phyloP scores from a whole-genome alignment of 441 rosid genomes.

The Rhodomyrtus psidioides region DNA sequence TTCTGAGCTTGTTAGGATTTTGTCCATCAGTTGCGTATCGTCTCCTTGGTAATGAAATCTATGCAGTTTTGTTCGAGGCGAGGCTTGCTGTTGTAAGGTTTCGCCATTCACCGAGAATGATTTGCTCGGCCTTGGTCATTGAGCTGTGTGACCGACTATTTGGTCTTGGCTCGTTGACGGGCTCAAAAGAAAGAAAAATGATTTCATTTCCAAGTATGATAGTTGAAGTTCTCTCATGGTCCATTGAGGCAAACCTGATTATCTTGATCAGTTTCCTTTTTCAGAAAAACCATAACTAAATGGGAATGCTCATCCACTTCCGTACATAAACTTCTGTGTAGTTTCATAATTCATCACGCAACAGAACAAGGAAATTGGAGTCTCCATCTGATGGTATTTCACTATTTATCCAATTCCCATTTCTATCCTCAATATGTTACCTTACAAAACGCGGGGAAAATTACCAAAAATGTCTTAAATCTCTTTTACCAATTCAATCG shows the following conservation, averaged over 20 bases:
- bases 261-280: background rate
- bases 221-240: background rate
- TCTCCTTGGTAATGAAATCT: background rate
- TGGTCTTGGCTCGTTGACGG: background rate
- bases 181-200: background rate
- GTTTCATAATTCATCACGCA: background rate
- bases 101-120: background rate
- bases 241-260: background rate
- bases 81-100: background rate
- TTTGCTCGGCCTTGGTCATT: background rate
- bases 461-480: too few species aligned
- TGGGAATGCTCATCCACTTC: background rate
- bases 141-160: background rate
- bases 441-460: too few species aligned
- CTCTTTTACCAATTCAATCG: too few species aligned
- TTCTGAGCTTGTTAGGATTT: background rate
- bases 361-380: background rate
- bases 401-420: background rate
- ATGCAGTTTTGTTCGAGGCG: background rate
- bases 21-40: background rate
- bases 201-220: background rate
- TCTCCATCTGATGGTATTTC: background rate
- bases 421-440: background rate
- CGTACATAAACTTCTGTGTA: background rate
- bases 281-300: background rate